Base-by-base conservation (phyloP, 495 filamentous ascomycete genomes). In the Xylaria intraflava region DNA sequence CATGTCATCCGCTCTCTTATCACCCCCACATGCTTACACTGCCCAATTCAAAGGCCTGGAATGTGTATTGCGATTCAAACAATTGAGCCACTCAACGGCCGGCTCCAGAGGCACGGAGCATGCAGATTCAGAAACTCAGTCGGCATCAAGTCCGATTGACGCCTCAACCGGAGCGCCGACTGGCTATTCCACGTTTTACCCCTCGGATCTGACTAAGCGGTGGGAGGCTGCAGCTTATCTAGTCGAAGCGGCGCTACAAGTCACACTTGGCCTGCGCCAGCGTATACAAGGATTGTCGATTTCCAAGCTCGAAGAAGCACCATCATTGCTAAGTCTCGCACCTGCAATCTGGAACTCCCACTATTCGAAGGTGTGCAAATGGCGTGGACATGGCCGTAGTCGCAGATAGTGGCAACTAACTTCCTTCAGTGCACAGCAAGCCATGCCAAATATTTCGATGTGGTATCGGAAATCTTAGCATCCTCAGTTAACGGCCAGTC, bases 321-420 rank as follows among this genome's bases (percentile, higher is more conserved):
- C 65, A 2, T 62, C 72, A 4, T 44, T 76, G n/a, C 64, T 74
- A 1, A 68, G 71, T 6, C 56, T 76, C 38, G 73, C 73, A 6
- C 73, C 73, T 19, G 62, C 68, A 44, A 69, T 75, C 5, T 76
- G 72, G 71, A 71, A 76, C 46, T 61, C 68, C 24, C 64, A 54
- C 5, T 74, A 76, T 53, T 63, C 72, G 2, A 62, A 69, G 62
- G 73, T 67, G 51, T 55, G 55, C 19, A 9, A 31, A 39, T n/a
- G 9, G 8, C 8, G 0, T 26, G 33, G n/a, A 24, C 17, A 12
- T 31, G 11, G n/a, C 46, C 9, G 6, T 8, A 40, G 0, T n/a
- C 7, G 9, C 2, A 38, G 35, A 11, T 19, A 41, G 4, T 6
- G 33, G 16, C 16, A 43, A 19, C 59, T 42, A 40, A 51, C 56